These are phyloP conservation scores for Wallacemonas sp. DNA, from an alignment of 208 protist species.

Conservation along the genomic window DNA sequence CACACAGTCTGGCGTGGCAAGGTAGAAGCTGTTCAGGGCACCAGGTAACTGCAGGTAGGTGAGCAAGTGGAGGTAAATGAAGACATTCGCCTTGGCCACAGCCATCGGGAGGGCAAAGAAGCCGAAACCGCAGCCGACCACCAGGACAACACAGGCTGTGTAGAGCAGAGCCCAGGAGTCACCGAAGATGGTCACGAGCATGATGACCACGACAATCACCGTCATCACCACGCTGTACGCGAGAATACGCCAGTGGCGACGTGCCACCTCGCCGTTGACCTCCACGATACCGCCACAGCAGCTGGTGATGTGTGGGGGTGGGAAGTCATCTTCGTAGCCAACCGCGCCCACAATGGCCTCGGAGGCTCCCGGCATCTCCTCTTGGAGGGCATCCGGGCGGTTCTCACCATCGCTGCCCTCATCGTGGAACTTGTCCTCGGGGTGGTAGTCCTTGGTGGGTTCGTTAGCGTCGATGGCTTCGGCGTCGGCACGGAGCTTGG, in stretches of 20 bases:
- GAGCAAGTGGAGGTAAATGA: conserved; percentile 45
- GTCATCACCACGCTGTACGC: conserved; percentile 55
- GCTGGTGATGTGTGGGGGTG: conserved; percentile 8
- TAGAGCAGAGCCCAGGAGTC: conserved; percentile 31
- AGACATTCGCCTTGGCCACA: conserved; percentile 68
- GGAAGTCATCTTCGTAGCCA: conserved; percentile 3
- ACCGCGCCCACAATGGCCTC: not conserved
- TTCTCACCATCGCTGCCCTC: not conserved
- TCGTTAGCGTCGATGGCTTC: not conserved
- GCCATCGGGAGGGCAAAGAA: conserved; percentile 62
- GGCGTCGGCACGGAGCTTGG: no score
- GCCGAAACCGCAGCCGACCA: conserved; percentile 29
- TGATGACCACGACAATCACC: conserved; percentile 36
- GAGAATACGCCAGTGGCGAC: conserved; percentile 46
- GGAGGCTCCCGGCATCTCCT: not conserved
- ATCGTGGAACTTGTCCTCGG: conserved; percentile 3
- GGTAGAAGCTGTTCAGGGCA: conserved; percentile 63
- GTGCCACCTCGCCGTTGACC: conserved; percentile 55
- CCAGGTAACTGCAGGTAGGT: conserved; percentile 60
- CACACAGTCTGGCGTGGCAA: conserved; percentile 34
- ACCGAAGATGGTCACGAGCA: conserved; percentile 37
- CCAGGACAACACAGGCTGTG: conserved; percentile 25
- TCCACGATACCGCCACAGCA: conserved; percentile 51
- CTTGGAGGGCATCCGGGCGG: not conserved
- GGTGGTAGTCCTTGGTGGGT: conserved; percentile 19